Conservation (phyloP, 441 rosid genomes). For the Gossypium gossypioides region DNA sequence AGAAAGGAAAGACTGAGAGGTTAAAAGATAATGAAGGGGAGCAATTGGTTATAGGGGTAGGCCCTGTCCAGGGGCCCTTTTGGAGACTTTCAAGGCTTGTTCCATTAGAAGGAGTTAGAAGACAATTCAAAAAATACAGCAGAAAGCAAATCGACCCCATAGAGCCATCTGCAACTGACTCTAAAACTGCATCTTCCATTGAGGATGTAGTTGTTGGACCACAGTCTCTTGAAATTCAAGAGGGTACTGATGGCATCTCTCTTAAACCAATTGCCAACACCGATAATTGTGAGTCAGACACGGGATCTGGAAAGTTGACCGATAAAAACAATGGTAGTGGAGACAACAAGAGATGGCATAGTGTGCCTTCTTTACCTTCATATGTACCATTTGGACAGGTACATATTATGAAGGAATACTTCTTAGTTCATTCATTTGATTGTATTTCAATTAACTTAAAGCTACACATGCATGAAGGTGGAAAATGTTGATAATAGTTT, state of each 20-base stretch:
- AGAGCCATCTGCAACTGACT: slow-evolving; percentile 34
- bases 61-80: slow-evolving; percentile 82
- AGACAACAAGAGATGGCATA: slow-evolving; percentile 51
- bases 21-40: slow-evolving; percentile 48
- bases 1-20: slow-evolving; percentile 40
- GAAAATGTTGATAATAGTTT: neutral
- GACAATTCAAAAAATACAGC: slow-evolving; percentile 48
- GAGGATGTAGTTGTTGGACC: slow-evolving; percentile 67
- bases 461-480: neutral
- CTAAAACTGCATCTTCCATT: slow-evolving; percentile 32
- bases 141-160: slow-evolving; percentile 40
- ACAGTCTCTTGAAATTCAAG: slow-evolving; percentile 86
- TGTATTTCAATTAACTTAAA: neutral
- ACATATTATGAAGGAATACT: slow-evolving; percentile 11
- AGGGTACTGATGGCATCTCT: slow-evolving; percentile 88
- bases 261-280: slow-evolving; percentile 61
- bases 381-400: slow-evolving; percentile 97
- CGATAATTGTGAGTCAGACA: slow-evolving; percentile 26
- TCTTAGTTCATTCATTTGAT: slow-evolving; percentile 1
- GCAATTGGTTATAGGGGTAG: slow-evolving; percentile 85
- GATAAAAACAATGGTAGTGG: slow-evolving; percentile 35
- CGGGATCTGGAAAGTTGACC: slow-evolving; percentile 30
- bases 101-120: slow-evolving; percentile 66
- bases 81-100: slow-evolving; percentile 95
- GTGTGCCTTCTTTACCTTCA: slow-evolving; percentile 79